A percentile compares a stretch with the other conserved stretches of the same genome.
phyloP scores from a whole-genome alignment of 805 yeast genomes.

The Henningerozyma blattae region DNA sequence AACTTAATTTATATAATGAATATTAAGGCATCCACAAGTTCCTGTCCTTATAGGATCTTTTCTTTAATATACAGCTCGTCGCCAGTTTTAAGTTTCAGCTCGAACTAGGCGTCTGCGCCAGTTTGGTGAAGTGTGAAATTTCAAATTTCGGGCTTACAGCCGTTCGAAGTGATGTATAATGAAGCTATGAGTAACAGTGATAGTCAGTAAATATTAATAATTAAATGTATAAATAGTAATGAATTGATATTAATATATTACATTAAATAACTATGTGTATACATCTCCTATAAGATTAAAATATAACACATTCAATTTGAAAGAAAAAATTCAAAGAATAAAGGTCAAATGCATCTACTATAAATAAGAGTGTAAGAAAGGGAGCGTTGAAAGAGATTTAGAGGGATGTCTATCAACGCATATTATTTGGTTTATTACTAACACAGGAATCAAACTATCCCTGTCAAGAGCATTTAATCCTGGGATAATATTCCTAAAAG shows the following conservation, averaged over 20 bases:
- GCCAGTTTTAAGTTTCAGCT: not conserved
- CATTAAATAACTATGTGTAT: no score
- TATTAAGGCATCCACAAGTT: no score
- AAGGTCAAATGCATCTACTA: not conserved
- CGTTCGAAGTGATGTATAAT: not conserved
- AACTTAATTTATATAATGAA: no score
- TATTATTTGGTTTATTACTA: not conserved
- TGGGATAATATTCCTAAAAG: not conserved
- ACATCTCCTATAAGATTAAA: no score
- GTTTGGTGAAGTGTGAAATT: not conserved
- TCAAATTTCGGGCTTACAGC: not conserved
- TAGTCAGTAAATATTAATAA: not conserved
- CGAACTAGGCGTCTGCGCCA: not conserved
- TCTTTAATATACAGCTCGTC: not conserved
- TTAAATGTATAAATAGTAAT: not conserved
- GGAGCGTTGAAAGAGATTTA: not conserved
- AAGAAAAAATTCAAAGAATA: not conserved
- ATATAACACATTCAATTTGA: not conserved
- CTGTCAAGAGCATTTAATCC: not conserved
- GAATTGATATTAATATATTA: not conserved
- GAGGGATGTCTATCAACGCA: not conserved
- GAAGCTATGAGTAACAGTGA: not conserved
- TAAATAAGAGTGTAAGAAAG: not conserved
- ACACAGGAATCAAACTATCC: constrained; percentile 2
- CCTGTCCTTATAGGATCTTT: not conserved